Percentiles rank a stretch among this genome's conserved stretches.
phyloP scores from a whole-genome alignment of 495 filamentous ascomycete species.

The Barbatosphaeria neglecta region DNA sequence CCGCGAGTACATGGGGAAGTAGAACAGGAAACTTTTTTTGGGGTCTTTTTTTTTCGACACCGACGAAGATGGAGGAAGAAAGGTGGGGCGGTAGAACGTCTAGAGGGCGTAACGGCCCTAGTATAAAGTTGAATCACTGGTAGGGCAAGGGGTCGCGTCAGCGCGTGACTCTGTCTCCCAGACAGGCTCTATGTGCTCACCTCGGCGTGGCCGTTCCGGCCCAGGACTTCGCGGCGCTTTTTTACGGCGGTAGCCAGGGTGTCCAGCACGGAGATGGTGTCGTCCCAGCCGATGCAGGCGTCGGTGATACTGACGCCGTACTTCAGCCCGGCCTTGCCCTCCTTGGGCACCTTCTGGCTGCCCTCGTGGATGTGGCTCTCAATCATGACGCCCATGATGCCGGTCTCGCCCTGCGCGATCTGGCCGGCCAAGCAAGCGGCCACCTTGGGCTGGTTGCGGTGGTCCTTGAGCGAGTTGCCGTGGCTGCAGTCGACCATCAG shows the following conservation, averaged over 20 bases:
- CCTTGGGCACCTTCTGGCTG: slow-evolving; percentile 80
- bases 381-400: slow-evolving; percentile 98
- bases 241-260: slow-evolving; percentile 72
- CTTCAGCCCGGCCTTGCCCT: slow-evolving; percentile 80
- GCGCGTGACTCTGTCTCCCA: not conserved
- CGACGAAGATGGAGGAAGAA: too few species aligned
- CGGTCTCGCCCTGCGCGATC: slow-evolving; percentile 69
- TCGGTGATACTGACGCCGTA: slow-evolving; percentile 97
- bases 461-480: slow-evolving; percentile 90
- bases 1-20: too few species aligned
- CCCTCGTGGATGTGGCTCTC: slow-evolving; percentile 95
- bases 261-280: slow-evolving; percentile 74
- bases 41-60: too few species aligned
- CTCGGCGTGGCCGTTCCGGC: slow-evolving; percentile 9
- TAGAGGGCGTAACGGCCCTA: too few species aligned
- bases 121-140: too few species aligned
- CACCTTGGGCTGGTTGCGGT: slow-evolving; percentile 95
- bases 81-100: too few species aligned
- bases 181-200: not conserved
- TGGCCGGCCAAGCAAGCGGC: slow-evolving; percentile 73
- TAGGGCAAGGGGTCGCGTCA: too few species aligned
- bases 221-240: slow-evolving; percentile 41
- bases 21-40: too few species aligned
- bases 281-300: slow-evolving; percentile 91
- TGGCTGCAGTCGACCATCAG: slow-evolving; percentile 99